These are phyloP conservation scores for Ceratocystis lukuohia DNA, from an alignment of 2,329 filamentous ascomycete species.

Conservation along the genomic window DNA sequence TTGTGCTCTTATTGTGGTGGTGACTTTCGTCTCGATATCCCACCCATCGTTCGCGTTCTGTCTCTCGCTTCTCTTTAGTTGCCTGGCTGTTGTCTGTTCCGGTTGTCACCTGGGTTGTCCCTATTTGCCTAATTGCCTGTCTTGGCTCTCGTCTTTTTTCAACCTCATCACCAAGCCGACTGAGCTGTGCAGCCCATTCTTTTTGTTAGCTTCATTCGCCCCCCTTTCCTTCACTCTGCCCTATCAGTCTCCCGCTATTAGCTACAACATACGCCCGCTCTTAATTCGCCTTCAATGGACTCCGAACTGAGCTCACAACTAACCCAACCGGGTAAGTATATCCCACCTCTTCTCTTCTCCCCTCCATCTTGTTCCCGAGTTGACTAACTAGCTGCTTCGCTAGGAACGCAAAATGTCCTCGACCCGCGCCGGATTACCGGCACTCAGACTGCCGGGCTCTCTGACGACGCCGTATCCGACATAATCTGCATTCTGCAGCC, in stretches of 20 bases:
- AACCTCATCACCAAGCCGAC: too few species aligned
- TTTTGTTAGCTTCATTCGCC: not conserved
- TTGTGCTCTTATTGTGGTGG: too few species aligned
- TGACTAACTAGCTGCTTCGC: not conserved
- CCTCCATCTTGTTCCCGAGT: not conserved
- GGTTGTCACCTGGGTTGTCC: too few species aligned
- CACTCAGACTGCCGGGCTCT: conserved; percentile 68
- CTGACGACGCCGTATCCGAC: conserved; percentile 70
- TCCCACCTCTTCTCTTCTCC: not conserved
- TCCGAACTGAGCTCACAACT: conserved; percentile 27
- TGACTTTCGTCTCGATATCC: too few species aligned
- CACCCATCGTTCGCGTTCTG: too few species aligned
- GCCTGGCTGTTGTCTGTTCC: too few species aligned
- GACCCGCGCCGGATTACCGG: conserved; percentile 60
- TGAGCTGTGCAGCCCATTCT: too few species aligned
- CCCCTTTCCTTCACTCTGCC: not conserved
- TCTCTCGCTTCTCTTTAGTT: too few species aligned
- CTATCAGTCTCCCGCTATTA: not conserved
- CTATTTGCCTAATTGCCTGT: too few species aligned
- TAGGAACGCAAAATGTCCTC: conserved; percentile 64
- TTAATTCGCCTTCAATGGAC: conserved; percentile 28
- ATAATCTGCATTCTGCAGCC: conserved; percentile 83
- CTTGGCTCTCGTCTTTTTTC: too few species aligned
- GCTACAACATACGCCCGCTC: not conserved
- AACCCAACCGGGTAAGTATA: conserved; percentile 16